Base-by-base conservation (phyloP, 176 grass and related monocot genomes). In the Avena sativa region DNA sequence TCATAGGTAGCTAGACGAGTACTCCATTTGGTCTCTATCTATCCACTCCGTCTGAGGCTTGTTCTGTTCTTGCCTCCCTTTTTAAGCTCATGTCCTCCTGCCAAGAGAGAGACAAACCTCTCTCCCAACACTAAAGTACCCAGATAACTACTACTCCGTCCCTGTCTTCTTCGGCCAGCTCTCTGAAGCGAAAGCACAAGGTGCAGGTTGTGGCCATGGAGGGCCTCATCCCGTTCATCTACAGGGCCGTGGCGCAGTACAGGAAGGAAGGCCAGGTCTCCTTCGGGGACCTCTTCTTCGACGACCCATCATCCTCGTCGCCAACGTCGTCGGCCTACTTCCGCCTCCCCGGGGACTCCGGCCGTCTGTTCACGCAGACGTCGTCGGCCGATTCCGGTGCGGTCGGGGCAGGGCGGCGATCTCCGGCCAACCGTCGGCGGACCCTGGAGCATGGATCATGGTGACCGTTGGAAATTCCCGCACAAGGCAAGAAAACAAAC, bases 151-250 rank as follows among this genome's bases (percentile, higher is more conserved):
- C 75, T 0, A 16, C 46, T 82, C 74, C 88, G 51, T 64, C 79
- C 48, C 65, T 43, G 9, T 79, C 57, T 21, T 78, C 84, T 75
- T 56, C 23, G 4, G 15, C 14, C 11, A 70, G 19, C 81, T 88
- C 68, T 86, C 63, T 38, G 20, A 19, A 65, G 14, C 76, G n/a
- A 71, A 79, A 47, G 71, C 50, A 71, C 12, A 6, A 5, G 72
- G 23, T 16, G 12, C 63, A 12, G 63, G 26, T 17, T 66, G 14
- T n/a, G 57, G n/a, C 21, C 19, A 96, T 96, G 94, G 94, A 96
- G 74, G 94, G 94, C 66, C 43, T 97, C 82, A 93, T 97, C 82
- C 95, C 93, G 63, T 95, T 95, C 88, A 88, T 97, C 85, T 97
- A 97, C 74, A 91, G 86, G 79, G 95, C 91, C 82, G 71, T 97